phyloP scores from a whole-genome alignment of 176 grass and related monocot genomes.

The Hyparrhenia diplandra region DNA sequence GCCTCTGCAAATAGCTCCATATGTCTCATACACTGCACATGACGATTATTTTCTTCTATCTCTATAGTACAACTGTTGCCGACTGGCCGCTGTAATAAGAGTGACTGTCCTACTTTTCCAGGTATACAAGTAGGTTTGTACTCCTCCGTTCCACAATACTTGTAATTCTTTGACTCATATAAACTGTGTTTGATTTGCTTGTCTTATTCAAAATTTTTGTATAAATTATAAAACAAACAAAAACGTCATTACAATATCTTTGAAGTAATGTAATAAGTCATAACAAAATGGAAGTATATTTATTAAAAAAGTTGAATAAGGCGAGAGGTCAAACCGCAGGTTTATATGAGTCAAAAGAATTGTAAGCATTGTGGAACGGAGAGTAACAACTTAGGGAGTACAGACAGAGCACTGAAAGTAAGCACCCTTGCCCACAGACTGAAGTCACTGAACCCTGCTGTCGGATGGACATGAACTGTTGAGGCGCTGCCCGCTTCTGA shows the following conservation, averaged over 20 bases:
- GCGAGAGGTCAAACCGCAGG: too few species aligned
- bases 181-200: too few species aligned
- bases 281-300: too few species aligned
- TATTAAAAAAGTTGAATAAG: too few species aligned
- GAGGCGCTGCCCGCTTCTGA: neutral
- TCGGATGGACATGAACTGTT: neutral
- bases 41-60: neutral
- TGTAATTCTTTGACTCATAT: too few species aligned
- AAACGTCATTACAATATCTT: too few species aligned
- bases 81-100: neutral
- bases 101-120: neutral
- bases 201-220: too few species aligned
- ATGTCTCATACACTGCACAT: neutral
- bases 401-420: constrained; percentile 16
- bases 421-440: neutral
- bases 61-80: neutral
- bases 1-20: constrained; percentile 6
- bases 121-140: neutral
- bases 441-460: neutral
- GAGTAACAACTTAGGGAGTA: neutral
- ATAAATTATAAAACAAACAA: too few species aligned
- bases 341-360: too few species aligned
- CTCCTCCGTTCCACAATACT: too few species aligned
- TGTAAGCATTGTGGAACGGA: too few species aligned
- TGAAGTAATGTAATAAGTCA: too few species aligned